phyloP scores from a whole-genome alignment of 2,329 filamentous ascomycete species.

The Zymoseptoria tritici region DNA sequence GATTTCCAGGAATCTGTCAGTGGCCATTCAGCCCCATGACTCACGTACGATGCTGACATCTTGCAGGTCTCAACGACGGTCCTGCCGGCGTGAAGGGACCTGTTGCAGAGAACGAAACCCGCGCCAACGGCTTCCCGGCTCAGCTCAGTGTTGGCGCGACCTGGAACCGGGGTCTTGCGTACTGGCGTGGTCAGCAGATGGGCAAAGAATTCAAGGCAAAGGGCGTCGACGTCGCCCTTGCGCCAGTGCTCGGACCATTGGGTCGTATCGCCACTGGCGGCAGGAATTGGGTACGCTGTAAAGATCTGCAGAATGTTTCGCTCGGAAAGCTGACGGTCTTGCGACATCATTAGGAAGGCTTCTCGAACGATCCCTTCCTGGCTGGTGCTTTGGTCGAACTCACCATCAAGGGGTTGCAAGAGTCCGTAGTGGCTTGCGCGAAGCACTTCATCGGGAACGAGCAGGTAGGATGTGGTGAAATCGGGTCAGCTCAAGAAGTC shows the following conservation, averaged over 20 bases:
- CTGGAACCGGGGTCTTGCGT: slow-evolving; percentile 32
- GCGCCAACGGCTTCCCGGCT: slow-evolving; percentile 31
- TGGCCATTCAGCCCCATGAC: background rate
- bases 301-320: background rate
- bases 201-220: slow-evolving; percentile 27
- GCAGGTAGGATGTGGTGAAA: slow-evolving; percentile 9
- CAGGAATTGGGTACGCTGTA: slow-evolving; percentile 20
- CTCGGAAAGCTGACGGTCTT: background rate
- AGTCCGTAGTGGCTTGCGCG: slow-evolving; percentile 34
- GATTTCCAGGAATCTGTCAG: slow-evolving; percentile 32
- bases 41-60: background rate
- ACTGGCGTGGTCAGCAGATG: slow-evolving; percentile 28
- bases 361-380: slow-evolving; percentile 23
- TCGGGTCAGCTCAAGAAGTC: background rate
- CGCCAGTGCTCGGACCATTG: slow-evolving; percentile 25
- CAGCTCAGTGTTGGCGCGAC: slow-evolving; percentile 31
- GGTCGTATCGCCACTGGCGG: slow-evolving; percentile 23
- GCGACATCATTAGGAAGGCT: slow-evolving; percentile 10
- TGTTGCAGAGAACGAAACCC: slow-evolving; percentile 29
- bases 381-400: slow-evolving; percentile 19
- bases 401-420: slow-evolving; percentile 24
- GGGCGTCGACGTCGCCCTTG: slow-evolving; percentile 23
- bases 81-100: slow-evolving; percentile 29
- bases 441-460: slow-evolving; percentile 25
- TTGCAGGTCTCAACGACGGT: background rate